Conservation (phyloP, 2,329 filamentous ascomycete genomes). For the Neonectria sp. region DNA sequence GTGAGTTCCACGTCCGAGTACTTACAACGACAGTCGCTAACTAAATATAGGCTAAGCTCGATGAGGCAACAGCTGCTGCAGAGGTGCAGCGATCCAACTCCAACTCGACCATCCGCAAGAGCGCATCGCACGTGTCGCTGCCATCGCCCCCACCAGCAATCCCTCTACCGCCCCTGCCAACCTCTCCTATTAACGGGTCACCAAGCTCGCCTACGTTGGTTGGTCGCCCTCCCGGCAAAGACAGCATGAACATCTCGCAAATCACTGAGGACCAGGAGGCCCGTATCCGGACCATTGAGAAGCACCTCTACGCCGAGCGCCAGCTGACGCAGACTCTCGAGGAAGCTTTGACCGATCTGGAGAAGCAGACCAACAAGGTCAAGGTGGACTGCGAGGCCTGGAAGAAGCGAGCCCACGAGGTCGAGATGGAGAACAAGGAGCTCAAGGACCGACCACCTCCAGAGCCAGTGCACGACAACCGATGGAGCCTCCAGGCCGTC, state of each 20-base stretch:
- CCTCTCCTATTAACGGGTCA: slow-evolving; percentile 60
- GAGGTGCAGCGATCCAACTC: slow-evolving; percentile 73
- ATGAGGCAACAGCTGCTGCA: slow-evolving; percentile 60
- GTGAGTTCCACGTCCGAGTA: slow-evolving; percentile 63
- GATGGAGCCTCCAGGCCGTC: slow-evolving; percentile 87
- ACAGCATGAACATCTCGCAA: slow-evolving; percentile 77
- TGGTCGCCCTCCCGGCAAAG: slow-evolving; percentile 85
- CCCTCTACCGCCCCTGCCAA: slow-evolving; percentile 92
- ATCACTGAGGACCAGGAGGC: slow-evolving; percentile 95
- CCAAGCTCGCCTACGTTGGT: slow-evolving; percentile 68
- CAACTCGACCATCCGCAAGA: slow-evolving; percentile 85
- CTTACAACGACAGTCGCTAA: slow-evolving; percentile 41
- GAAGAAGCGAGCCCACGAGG: slow-evolving; percentile 85
- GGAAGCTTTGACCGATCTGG: slow-evolving; percentile 94
- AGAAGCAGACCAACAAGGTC: slow-evolving; percentile 91
- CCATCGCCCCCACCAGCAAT: slow-evolving; percentile 96
- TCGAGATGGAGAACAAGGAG: slow-evolving; percentile 81
- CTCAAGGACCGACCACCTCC: slow-evolving; percentile 66
- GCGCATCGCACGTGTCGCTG: slow-evolving; percentile 83
- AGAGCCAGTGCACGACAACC: slow-evolving; percentile 67
- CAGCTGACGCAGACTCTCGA: slow-evolving; percentile 96
- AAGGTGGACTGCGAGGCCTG: slow-evolving; percentile 92
- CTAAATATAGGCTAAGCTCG: slow-evolving; percentile 70
- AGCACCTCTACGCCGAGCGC: slow-evolving; percentile 95
- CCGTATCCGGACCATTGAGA: slow-evolving; percentile 95